These are phyloP conservation scores for Macrophomina phaseolina DNA, from an alignment of 2,329 filamentous ascomycete species.

Conservation along the genomic window DNA sequence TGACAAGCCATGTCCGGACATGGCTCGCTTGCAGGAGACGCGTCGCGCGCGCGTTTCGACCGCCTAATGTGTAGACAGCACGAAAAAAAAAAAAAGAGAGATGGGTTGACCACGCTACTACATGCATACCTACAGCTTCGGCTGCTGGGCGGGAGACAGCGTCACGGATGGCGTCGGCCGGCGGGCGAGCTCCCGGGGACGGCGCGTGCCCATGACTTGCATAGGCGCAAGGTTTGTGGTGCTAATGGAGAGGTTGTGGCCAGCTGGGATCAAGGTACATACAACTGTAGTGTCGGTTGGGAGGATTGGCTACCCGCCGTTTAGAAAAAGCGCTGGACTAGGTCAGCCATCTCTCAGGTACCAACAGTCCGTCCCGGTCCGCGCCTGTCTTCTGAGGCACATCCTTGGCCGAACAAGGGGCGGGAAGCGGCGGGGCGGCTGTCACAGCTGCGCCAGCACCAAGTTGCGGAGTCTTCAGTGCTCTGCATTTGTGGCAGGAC, in stretches of 20 bases:
- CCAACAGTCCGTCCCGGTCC: not conserved
- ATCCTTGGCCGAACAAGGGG: not conserved
- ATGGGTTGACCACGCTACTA: not conserved
- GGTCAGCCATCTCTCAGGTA: not conserved
- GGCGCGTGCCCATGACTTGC: constrained; percentile 15
- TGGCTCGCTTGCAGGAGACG: constrained; percentile 9
- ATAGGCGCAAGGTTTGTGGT: not conserved
- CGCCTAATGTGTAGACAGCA: not conserved
- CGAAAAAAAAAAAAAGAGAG: no score
- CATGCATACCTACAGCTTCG: not conserved
- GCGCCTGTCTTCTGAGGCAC: not conserved
- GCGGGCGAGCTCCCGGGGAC: constrained; percentile 1
- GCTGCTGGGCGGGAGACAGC: not conserved
- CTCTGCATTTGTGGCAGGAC: no score
- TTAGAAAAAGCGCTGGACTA: constrained; percentile 3
- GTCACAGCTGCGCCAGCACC: not conserved
- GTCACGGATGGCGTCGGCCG: not conserved
- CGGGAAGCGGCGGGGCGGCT: not conserved
- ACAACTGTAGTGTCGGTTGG: not conserved
- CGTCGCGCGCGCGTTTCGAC: constrained; percentile 20
- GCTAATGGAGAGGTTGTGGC: not conserved
- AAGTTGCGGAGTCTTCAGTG: no score
- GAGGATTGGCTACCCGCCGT: not conserved
- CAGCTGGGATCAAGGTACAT: constrained; percentile 1
- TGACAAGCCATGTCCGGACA: not conserved